Percentiles rank a stretch among this genome's conserved stretches.
These are phyloP conservation scores for Sugiyamaella floridensis DNA, from an alignment of 805 yeast species.

Conservation along the genomic window DNA sequence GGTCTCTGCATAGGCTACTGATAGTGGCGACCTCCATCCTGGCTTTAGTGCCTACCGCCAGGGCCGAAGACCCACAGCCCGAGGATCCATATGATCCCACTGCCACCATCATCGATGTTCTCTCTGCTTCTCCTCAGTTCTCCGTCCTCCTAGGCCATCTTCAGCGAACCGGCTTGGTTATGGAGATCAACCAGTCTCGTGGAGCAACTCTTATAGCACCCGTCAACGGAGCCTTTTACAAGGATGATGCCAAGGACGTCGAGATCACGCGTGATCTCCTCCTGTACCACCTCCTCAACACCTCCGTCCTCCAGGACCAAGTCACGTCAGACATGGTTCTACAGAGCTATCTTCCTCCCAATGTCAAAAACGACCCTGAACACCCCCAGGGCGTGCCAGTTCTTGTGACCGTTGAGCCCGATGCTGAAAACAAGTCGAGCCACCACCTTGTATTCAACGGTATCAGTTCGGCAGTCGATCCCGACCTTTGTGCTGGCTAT, in stretches of 20 bases:
- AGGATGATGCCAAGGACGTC: conserved; percentile 5
- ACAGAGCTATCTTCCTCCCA: conserved; percentile 7
- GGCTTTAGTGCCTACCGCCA: background rate
- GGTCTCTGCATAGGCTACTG: background rate
- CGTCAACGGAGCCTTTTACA: conserved; percentile 63
- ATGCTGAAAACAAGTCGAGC: background rate
- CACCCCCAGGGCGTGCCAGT: background rate
- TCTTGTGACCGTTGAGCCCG: background rate
- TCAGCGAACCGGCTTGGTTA: conserved; percentile 58
- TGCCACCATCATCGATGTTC: conserved; percentile 48
- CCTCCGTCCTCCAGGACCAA: conserved; percentile 27
- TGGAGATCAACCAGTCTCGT: conserved; percentile 48
- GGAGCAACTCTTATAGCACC: conserved; percentile 79
- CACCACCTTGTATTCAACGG: conserved; percentile 7
- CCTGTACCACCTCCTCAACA: conserved; percentile 32
- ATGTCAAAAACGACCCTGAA: conserved; percentile 5
- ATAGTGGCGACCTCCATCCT: background rate
- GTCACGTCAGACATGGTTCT: conserved; percentile 15
- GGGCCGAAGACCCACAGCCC: background rate
- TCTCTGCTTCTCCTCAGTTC: conserved; percentile 63
- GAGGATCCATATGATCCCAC: conserved; percentile 4
- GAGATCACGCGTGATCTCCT: conserved; percentile 19
- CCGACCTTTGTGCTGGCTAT: conserved; percentile 51
- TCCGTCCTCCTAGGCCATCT: conserved; percentile 54
- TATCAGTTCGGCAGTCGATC: conserved; percentile 45